Conservation (phyloP, 2,329 filamentous ascomycete genomes). For the Fusarium papillatum region DNA sequence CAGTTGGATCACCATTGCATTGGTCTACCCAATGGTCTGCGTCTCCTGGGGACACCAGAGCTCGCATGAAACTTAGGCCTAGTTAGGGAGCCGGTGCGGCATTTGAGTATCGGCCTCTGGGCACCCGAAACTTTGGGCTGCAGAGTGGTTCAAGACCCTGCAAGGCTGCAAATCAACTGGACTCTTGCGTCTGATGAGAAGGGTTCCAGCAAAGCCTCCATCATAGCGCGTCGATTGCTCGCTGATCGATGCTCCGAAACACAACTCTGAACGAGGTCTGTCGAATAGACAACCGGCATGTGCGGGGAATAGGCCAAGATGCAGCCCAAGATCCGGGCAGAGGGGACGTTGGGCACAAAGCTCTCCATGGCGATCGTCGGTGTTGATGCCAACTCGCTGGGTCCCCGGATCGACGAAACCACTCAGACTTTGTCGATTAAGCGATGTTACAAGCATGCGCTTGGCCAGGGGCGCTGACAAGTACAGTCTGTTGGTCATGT, state of each 20-base stretch:
- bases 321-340: constrained; percentile 19
- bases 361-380: constrained; percentile 12
- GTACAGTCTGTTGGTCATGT: constrained; percentile 14
- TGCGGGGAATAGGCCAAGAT: constrained; percentile 26
- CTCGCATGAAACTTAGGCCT: constrained; percentile 1
- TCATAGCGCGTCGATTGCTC: constrained; percentile 4
- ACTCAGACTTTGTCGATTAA: constrained; percentile 20
- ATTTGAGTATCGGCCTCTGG: constrained; percentile 1
- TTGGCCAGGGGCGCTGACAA: constrained; percentile 15
- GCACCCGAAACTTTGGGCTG: neutral
- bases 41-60: neutral
- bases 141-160: neutral
- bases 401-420: constrained; percentile 28
- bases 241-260: constrained; percentile 23
- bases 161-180: neutral
- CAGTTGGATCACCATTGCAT: neutral
- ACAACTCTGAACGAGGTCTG: neutral
- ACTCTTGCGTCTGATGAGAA: neutral
- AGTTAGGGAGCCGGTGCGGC: constrained; percentile 2
- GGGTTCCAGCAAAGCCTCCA: neutral
- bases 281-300: neutral
- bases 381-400: constrained; percentile 21
- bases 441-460: constrained; percentile 31
- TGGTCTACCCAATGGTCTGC: neutral
- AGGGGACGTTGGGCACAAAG: constrained; percentile 42